Base-by-base conservation (phyloP, 2,329 filamentous ascomycete genomes). In the Didymella exigua region DNA sequence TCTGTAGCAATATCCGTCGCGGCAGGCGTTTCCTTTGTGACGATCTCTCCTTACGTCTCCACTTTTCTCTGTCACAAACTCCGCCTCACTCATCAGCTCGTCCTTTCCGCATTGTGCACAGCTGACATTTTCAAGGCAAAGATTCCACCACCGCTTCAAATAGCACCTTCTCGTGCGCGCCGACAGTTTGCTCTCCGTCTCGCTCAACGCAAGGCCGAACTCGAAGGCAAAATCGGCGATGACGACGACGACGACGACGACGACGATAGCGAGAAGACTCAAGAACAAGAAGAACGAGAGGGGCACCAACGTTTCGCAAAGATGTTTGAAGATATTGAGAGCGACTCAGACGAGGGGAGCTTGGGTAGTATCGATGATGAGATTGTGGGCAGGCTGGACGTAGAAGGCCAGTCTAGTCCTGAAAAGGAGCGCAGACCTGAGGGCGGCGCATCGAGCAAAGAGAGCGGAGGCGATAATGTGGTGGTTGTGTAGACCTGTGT, bases 151-250 rank as follows among this genome's bases (percentile, higher is more conserved):
- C 65, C 66, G 83, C 85, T 96, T 68, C 95, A 93, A 72, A 87
- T 93, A 30, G 88, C 90, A 0, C 93, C 93, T 2, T 96, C 91
- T 7, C 86, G 93, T 47, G 93, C 93, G 7, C 86, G 93, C 45
- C 83, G 91, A 50, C 91, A 96, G 74, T 84, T 98, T n/a, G 93
- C 92, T n/a, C 90, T 90, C 11, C 86, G 93, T 11, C 82, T 98
- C 13, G 79, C 79, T 2, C 74, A 68, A 85, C 90, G 75, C 36
- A 77, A 78, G 55, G 71, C 70, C 9, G 58, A 68, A 19, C 60
- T 73, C 11, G 69, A 73, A 55, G 43, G 37, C 5, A 43, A 46
- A 23, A 45, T 54, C 13, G 51, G 49, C 19, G 63, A 63, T 26
- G 64, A 66, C 3, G 66, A 65, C n/a, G 53, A 38, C 5, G 36